Base-by-base conservation (phyloP, 805 yeast genomes). In the Starmerella geochares region DNA sequence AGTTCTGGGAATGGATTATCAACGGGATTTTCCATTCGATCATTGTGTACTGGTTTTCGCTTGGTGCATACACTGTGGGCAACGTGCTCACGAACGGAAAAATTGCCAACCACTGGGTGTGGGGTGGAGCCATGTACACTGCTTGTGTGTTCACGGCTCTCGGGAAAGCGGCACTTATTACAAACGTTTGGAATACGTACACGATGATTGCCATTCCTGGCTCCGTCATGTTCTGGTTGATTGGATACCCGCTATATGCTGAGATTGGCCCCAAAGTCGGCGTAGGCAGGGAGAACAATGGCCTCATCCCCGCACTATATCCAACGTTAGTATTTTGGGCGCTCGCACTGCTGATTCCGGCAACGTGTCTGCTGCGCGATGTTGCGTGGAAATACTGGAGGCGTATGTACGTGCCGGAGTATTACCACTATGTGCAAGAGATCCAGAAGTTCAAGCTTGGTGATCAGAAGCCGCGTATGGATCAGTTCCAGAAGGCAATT, bases 21-120 rank as follows among this genome's bases (percentile, higher is more conserved):
- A 94, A 92, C 65, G 99, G 98, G 0, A 90, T 92, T 62, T 92
- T 78, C 67, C 99, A 92, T 64, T 86, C 96, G 11, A 85, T 86
- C 2, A 71, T 92, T 20, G 81, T 87, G 19, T 94, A 80, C 64
- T 69, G 87, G 39, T 81, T 90, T 29, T 72, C 86, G 13, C 72
- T 75, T 45, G 74, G 78, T 54, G 80, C 87, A 42, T 86, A 82
- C 66, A 70, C 73, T 49, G 75, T 75, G 58, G 87, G 94, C 20
- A 74, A 79, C 60, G 77, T 77, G 25, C 70, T 85, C 42, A 28
- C 58, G 1, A 69, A 72, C 58, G 99, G 97, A 5, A 69, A 71
- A 43, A 70, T 79, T 11, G 84, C 85, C 4, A 90, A 86, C 64
- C 88, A 86, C 62, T 92, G 98, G 97, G 71, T 83, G 0, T 86